Base-by-base conservation (phyloP, 169 alveolate species). In the Eimeria sp. region DNA sequence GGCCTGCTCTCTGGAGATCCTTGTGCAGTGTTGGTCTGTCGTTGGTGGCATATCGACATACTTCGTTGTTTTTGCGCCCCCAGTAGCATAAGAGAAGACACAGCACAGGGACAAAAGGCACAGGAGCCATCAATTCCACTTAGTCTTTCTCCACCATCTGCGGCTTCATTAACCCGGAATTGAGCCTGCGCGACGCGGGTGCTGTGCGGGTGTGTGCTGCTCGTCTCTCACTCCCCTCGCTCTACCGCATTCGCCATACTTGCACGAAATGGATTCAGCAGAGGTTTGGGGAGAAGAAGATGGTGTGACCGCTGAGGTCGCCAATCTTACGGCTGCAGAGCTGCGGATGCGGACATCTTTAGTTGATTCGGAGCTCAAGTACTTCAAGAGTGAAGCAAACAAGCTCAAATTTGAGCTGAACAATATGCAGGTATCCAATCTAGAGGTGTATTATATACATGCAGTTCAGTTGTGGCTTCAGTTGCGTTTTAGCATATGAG, bases 321-420 rank as follows among this genome's bases (percentile, higher is more conserved):
- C 91, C 16, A 92, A 86, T 11, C 76, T 95, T 58, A 95, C 89
- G 30, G 96, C 95, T 6, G 96, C 89, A 4, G 97, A 96, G 61
- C 27, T 83, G 58, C 90, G 96, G 88, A 82, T 93, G 96, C 80
- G 97, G 30, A 93, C 96, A 5, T 80, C 97, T 63, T 88, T 97
- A 57, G 92, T 96, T 9, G 97, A 97, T 88, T 96, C 96, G 67
- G 98, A 97, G 63, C 95, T 97, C 63, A 95, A 97, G 22, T 97
- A 96, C 73, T 88, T 95, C 95, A 94, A 95, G 94, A 76, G 91
- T 49, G 96, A 92, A 61, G 83, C 72, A 25, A 86, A 75, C 58
- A 91, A 95, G 25, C 95, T 95, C 51, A 92, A 73, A 16, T 87
- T 61, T 84, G 96, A 95, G 80, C 89, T 95, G 49, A 86, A 91